Base-by-base conservation (phyloP, 2,329 filamentous ascomycete species). In the Chaetomium olivaceum region DNA sequence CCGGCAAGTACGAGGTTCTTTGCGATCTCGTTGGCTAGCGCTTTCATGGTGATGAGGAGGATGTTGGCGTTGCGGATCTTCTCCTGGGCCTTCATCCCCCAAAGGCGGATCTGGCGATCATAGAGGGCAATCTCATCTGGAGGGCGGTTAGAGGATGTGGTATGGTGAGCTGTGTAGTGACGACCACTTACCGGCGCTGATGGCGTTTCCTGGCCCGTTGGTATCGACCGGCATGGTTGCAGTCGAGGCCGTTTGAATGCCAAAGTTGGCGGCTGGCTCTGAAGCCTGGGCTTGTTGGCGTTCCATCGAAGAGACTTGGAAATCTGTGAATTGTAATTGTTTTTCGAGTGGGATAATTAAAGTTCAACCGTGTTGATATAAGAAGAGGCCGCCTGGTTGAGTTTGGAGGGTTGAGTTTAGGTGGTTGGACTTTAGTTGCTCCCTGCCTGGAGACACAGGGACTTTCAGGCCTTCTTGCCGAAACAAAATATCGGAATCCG, bases 1-100 rank as follows among this genome's bases (percentile, higher is more conserved):
- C 95, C 95, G 25, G 95, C 93, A 2, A 99, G 87, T 21, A 97
- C 94, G 25, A 99, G 88, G 76, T 98, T 99, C 82, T 99, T 99
- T 69, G 95, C 93, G 62, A 98, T 90, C 79, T 99, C 95, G 76
- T 94, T 96, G 65, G 91, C 93, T 19, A 99, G 86, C 0, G 91
- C 93, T 74, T 91, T 91, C 77, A 97, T 88, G 33, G 89, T 93
- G 71, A 99, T 89, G 68, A 99, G 87, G 55, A 98, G 88, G 71
- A 99, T 90, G 74, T 93, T 93, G 66, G 95, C 92, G 66, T 86
- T 91, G 72, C 94, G 92, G 65, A 99, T 93, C 75, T 91, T 92
- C 76, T 96, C 91, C 77, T 99, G 95, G 7, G 95, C 95, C 73
- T 95, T 89, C 74, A 98, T 91, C 52, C 95, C 95, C 95, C 95